Conservation (phyloP, 495 filamentous ascomycete species). For the Thermothielavioides terrestris region DNA sequence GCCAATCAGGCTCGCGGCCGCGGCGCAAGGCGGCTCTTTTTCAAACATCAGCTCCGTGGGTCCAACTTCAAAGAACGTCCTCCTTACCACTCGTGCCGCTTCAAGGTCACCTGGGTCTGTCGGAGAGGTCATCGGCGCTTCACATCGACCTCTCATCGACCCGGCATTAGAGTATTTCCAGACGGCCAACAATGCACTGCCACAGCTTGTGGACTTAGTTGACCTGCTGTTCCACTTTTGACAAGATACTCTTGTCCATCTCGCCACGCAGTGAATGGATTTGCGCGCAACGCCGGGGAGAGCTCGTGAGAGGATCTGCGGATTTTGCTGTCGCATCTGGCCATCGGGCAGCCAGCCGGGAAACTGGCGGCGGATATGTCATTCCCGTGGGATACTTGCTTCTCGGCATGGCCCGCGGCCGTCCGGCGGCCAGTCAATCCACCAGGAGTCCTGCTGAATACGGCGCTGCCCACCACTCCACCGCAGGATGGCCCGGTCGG, state of each 20-base stretch:
- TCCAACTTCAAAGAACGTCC: conserved; percentile 1
- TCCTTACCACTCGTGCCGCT: conserved; percentile 11
- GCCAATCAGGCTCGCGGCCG: conserved; percentile 19
- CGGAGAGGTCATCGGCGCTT: conserved; percentile 9
- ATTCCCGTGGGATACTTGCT: background rate
- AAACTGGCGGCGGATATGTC: background rate
- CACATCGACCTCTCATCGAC: conserved; percentile 9
- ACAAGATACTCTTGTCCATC: background rate
- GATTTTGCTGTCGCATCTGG: background rate
- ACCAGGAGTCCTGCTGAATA: background rate
- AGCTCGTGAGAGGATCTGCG: background rate
- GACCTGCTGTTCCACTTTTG: background rate
- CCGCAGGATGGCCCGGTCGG: conserved; percentile 2
- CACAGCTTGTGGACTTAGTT: background rate
- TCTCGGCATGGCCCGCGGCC: conserved; percentile 8
- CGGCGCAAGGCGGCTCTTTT: conserved; percentile 3
- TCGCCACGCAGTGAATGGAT: too few relatives aligned
- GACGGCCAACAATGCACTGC: background rate
- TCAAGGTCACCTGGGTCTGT: conserved; percentile 4
- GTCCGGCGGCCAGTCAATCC: conserved; percentile 6
- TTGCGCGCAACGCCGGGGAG: background rate
- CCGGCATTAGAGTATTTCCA: background rate
- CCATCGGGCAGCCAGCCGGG: background rate
- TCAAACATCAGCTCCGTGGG: conserved; percentile 10
- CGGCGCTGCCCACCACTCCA: background rate